Percentiles rank a stretch among this genome's conserved stretches.
phyloP scores from a whole-genome alignment of 2,329 filamentous ascomycete species.

The Aureobasidium leucospermi region DNA sequence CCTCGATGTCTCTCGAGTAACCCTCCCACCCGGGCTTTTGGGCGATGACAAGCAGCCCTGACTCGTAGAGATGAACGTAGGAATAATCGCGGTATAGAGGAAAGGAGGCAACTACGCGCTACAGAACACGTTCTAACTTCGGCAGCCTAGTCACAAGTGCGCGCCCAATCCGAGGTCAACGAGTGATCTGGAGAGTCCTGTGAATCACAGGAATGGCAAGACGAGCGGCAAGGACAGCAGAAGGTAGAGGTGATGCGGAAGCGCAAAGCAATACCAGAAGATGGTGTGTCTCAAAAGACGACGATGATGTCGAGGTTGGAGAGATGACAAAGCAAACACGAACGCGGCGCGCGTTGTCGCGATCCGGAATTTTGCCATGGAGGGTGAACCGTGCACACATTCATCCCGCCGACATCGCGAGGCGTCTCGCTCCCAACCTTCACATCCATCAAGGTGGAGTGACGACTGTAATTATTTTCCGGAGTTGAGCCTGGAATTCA shows the following conservation, averaged over 20 bases:
- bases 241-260: not conserved
- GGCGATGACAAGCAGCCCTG: conserved; percentile 10
- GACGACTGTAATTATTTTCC: too few species aligned
- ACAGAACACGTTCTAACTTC: conserved; percentile 2
- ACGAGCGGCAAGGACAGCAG: conserved; percentile 6
- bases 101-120: not conserved
- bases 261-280: not conserved
- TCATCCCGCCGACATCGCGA: too few species aligned
- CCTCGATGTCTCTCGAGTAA: conserved; percentile 9
- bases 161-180: conserved; percentile 12
- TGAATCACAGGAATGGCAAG: conserved; percentile 9
- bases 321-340: not conserved
- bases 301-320: not conserved
- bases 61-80: not conserved
- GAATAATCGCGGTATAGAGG: not conserved
- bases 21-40: conserved; percentile 13
- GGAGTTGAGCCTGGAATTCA: too few species aligned
- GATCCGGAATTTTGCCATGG: not conserved
- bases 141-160: conserved; percentile 9
- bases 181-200: conserved; percentile 8
- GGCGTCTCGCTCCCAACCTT: too few species aligned
- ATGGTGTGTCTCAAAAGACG: not conserved
- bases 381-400: not conserved
- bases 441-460: too few species aligned
- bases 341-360: not conserved